Conservation (phyloP, 2,329 filamentous ascomycete genomes). For the Colletotrichum musicola region DNA sequence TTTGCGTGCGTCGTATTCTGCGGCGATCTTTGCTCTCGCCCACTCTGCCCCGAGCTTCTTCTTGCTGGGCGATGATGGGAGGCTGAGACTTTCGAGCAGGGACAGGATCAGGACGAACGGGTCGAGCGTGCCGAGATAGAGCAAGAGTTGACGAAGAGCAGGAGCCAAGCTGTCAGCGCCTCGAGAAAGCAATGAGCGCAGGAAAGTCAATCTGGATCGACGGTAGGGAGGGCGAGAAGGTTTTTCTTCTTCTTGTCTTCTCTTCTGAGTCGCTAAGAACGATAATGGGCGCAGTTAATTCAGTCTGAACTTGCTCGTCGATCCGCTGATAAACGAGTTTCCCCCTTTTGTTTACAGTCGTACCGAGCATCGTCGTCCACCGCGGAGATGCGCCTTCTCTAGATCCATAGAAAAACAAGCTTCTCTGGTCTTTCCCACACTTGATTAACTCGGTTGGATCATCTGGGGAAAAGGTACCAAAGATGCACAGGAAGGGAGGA, state of each 20-base stretch:
- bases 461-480: slow-evolving; percentile 8
- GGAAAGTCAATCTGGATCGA: slow-evolving; percentile 29
- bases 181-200: background rate
- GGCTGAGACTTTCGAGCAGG: too few species aligned
- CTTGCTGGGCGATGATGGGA: background rate
- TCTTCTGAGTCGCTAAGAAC: too few species aligned
- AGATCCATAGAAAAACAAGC: background rate
- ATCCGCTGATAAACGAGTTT: too few species aligned
- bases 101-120: background rate
- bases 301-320: too few species aligned
- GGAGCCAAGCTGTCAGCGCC: background rate
- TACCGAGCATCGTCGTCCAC: background rate
- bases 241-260: background rate
- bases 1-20: slow-evolving; percentile 7
- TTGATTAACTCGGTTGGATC: background rate
- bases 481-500: background rate
- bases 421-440: background rate
- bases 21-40: background rate
- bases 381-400: background rate
- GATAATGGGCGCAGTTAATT: too few species aligned
- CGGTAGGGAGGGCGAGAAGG: slow-evolving; percentile 15
- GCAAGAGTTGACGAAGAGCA: slow-evolving; percentile 19
- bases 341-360: too few species aligned
- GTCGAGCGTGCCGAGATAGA: background rate
- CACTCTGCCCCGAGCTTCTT: background rate